Evolutionary conservation across 139 green algal genomes (phyloP).

Genomic region (Micractinium sp.): DNA sequence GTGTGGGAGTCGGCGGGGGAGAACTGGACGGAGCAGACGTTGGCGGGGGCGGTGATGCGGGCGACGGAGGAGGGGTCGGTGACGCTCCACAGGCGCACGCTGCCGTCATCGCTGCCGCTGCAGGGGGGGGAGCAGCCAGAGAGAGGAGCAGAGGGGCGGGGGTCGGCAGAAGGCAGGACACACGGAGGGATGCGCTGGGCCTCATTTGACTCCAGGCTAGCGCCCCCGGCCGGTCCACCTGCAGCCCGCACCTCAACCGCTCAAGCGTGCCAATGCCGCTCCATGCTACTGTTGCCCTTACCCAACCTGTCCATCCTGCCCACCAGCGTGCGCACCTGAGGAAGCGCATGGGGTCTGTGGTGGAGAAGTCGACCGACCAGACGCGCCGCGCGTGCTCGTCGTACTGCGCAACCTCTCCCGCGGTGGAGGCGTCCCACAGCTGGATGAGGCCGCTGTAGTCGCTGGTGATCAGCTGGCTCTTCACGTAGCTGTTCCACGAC

Average conservation of each 20-base stretch:
- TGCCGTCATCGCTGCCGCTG: slow-evolving; percentile 39
- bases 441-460: slow-evolving; percentile 76
- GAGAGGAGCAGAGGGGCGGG: background rate
- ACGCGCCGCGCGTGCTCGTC: slow-evolving; percentile 78
- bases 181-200: background rate
- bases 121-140: background rate
- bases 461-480: slow-evolving; percentile 63
- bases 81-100: slow-evolving; percentile 75
- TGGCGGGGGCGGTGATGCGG: slow-evolving; percentile 66
- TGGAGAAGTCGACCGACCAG: slow-evolving; percentile 77
- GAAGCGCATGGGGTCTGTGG: slow-evolving; percentile 71
- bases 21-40: slow-evolving; percentile 82
- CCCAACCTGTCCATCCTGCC: too few species aligned
- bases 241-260: too few species aligned
- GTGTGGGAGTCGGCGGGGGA: slow-evolving; percentile 57
- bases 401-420: slow-evolving; percentile 46
- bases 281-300: too few species aligned
- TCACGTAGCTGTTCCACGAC: slow-evolving; percentile 84
- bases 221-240: too few species aligned
- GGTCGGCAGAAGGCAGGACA: background rate
- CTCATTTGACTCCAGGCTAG: too few species aligned
- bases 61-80: slow-evolving; percentile 51
- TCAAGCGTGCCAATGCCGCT: too few species aligned
- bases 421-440: slow-evolving; percentile 70
- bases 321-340: background rate